Evolutionary conservation across 2,329 filamentous ascomycete genomes (phyloP), one percentile per base, ranked within the genome.

Genomic region (Pseudopithomyces maydicus): DNA sequence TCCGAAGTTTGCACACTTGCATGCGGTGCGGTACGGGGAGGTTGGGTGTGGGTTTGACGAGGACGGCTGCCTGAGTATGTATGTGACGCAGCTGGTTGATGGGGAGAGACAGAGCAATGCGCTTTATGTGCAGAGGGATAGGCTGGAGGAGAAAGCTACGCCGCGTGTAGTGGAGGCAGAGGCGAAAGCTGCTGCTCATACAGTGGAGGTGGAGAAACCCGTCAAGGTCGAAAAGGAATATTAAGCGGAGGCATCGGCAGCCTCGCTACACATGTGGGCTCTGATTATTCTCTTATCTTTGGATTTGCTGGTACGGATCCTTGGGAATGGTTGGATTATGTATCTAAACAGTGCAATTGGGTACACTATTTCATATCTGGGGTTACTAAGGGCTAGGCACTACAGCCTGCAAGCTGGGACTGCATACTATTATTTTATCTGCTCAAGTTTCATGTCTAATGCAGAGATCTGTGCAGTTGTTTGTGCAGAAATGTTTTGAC

Each of bases 101-200:
- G 26, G 32, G 10, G 43, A 43, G 44, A 17, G 45, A 6, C 46
- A 42, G 23, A 35, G 23, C 2, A 20, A 38, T n/a, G 36, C 36
- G 2, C 19, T 54, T 6, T 54, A 42, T 49, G 52, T 54, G 44
- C 35, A 54, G 52, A 46, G 33, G n/a, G n/a, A n/a, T n/a, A n/a
- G n/a, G n/a, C n/a, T 4, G 45, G 8, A 19, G n/a, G 17, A 17
- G 35, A 7, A n/a, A 7, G 7, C 20, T 23, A 26, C 8, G 26
- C 1, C 29, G 29, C 11, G 43, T n/a, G n/a, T n/a, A n/a, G 43
- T 45, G 26, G n/a, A 33, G 8, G 41, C 15, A 14, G 15, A 17
- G 17, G 29, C 14, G 10, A 38, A 5, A n/a, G 35, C 17, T 11
- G 35, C 14, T 5, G 35, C 32, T 35, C 32, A 7, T 35, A 35